Evolutionary conservation across 345 rosid genomes (phyloP), one percentile per base, ranked within the genome.

Genomic region (Eutrema japonicum): DNA sequence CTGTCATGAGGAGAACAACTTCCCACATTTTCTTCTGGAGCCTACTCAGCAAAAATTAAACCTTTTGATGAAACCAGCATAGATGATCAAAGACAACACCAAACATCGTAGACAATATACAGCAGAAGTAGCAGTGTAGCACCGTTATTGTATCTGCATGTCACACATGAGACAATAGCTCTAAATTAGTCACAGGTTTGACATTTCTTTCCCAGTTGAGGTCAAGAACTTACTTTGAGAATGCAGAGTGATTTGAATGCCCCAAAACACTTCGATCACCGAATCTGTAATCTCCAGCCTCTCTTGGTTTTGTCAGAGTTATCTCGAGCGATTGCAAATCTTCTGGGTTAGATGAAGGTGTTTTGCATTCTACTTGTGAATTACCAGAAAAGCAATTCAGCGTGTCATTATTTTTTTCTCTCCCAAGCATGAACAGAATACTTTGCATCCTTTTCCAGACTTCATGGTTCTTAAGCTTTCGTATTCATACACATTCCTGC

Each of bases 201-300:
- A 55, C 12, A 46, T 1, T 53, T 4, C 32, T 35, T 62, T 72
- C 18, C 26, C 8, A 50, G 35, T 32, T 58, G 54, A 49, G 7
- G 66, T 68, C 72, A 46, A 64, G 13, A 73, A 63, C 81, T 77
- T 83, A 89, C 97, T 85, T 91, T 40, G 89, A 89, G 83, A 89
- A 89, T 42, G 93, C 89, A 73, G 95, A 91, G 35, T 78, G 79
- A 80, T 80, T 81, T 42, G 91, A 91, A 73, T 85, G 95, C 74
- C 83, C 82, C 76, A 91, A 62, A 73, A 79, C 79, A 72, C 80
- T 86, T 70, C 42, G 81, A 35, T 86, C 89, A 65, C 81, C 81
- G 29, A 53, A 66, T 55, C 74, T 77, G 63, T 79, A 43, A 68
- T 54, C 81, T 26, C 70, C 81, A 49, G 26, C 80, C 42, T 85